Percentiles rank a stretch among this genome's conserved stretches.
phyloP scores from a whole-genome alignment of 345 rosid species.

The Ricinus communis region DNA sequence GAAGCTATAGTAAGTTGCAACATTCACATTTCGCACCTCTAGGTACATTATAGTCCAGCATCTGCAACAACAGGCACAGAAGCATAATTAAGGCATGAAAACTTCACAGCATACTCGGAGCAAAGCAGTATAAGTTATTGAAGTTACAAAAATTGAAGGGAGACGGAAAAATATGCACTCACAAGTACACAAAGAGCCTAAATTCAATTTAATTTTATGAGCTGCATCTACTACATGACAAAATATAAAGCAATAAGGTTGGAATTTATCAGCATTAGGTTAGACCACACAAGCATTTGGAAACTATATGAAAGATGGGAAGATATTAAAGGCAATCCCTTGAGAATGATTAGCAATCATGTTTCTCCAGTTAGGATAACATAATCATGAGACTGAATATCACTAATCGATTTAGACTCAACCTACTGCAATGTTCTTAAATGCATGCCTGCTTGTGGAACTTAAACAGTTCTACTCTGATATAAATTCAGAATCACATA shows the following conservation, averaged over 20 bases:
- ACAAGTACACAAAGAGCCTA: no score
- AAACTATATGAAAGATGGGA: no score
- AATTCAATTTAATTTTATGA: not conserved
- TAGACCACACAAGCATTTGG: no score
- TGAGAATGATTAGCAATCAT: not conserved
- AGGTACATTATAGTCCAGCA: conserved; percentile 87
- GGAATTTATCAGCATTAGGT: not conserved
- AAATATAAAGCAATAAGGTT: not conserved
- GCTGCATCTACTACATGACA: no score
- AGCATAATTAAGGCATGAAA: not conserved
- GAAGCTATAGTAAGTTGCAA: not conserved
- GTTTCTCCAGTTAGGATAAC: not conserved
- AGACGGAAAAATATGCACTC: no score
- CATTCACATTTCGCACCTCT: conserved; percentile 53
- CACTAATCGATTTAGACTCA: not conserved
- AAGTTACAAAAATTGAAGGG: no score
- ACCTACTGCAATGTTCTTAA: not conserved
- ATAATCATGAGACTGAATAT: not conserved
- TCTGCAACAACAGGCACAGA: conserved; percentile 43
- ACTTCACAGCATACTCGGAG: not conserved
- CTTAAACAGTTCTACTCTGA: not conserved
- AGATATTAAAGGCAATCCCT: not conserved
- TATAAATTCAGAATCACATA: not conserved
- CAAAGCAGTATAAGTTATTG: not conserved
- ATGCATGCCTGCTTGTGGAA: not conserved